phyloP scores from a whole-genome alignment of 2,329 filamentous ascomycete species.

The Sarocladium oryzae region DNA sequence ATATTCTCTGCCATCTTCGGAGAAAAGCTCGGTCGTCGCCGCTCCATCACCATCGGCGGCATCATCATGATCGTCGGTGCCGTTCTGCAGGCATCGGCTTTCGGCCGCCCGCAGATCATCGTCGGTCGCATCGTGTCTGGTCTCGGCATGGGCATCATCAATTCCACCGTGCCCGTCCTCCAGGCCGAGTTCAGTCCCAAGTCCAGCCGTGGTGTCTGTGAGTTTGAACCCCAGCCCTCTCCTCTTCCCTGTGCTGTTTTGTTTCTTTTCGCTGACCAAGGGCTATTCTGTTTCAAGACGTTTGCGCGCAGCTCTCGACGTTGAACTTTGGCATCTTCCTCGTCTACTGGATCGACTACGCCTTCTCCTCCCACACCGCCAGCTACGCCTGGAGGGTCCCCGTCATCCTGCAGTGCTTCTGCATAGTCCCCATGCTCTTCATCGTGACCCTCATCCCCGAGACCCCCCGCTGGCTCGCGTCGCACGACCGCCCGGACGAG shows the following conservation, averaged over 20 bases:
- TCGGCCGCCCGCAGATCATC: constrained; percentile 20
- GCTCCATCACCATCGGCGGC: constrained; percentile 24
- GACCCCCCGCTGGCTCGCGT: constrained; percentile 26
- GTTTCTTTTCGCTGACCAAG: no score
- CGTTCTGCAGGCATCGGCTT: constrained; percentile 4
- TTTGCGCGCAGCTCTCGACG: constrained; percentile 26
- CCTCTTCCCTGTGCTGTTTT: no score
- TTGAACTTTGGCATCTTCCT: constrained; percentile 26
- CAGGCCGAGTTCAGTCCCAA: constrained; percentile 5
- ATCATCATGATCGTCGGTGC: not conserved
- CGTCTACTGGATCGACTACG: constrained; percentile 34
- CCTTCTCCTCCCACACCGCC: constrained; percentile 27
- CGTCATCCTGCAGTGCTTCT: constrained; percentile 39
- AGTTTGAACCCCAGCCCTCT: constrained; percentile 28
- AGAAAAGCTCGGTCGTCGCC: constrained; percentile 36
- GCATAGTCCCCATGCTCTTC: constrained; percentile 24
- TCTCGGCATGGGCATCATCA: constrained; percentile 11
- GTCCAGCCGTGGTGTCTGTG: constrained; percentile 36
- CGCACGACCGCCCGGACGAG: constrained; percentile 21
- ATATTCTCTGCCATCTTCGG: constrained; percentile 33
- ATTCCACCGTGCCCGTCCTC: constrained; percentile 6
- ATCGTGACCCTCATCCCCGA: constrained; percentile 25
- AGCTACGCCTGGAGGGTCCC: constrained; percentile 36
- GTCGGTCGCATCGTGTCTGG: constrained; percentile 15
- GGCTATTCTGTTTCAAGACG: constrained; percentile 19